Base-by-base conservation (phyloP, 257 asterid genomes). In the Lantana camara region DNA sequence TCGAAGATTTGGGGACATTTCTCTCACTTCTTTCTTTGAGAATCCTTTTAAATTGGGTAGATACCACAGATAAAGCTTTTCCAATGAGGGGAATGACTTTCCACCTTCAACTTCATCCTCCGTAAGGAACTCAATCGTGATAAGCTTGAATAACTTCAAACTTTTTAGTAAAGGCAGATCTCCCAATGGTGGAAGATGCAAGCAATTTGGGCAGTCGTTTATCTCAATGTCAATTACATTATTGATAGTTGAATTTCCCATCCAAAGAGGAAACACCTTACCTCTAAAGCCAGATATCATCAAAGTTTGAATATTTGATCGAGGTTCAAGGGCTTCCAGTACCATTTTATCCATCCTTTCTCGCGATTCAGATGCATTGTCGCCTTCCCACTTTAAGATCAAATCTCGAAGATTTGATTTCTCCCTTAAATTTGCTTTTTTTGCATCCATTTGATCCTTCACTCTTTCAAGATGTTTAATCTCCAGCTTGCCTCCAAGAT, bases 391-490 rank as follows among this genome's bases (percentile, higher is more conserved):
- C 14, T 13, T 14, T 45, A 70, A 75, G 76, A 30, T 21, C 23
- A 15, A 61, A 0, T 16, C 2, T 1, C 49, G 62, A 19, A 78
- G 73, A 30, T 73, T 67, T 35, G 24, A 29, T 51, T 78, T 75
- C 49, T 35, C 34, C 2, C 15, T 50, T 23, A 78, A 21, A 62
- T 74, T 74, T 17, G 75, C 77, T 57, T 62, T 72, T 59, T 42
- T 35, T 2, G 77, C 74, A 70, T 53, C 74, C 21, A 46, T 5
- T n/a, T 22, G 27, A 32, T 49, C 49, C 20, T 21, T 41, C 38
- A 70, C 83, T 42, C 69, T 60, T 62, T 78, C 77, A 16, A 70
- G 49, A 41, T 52, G 46, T 13, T 2, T 12, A 47, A 78, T 47
- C 16, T 19, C 4, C 16, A 78, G 75, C 1, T 19, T 3, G 16